Evolutionary conservation across 164 flowering plant species (phyloP).

Genomic region (Platanus orientalis): DNA sequence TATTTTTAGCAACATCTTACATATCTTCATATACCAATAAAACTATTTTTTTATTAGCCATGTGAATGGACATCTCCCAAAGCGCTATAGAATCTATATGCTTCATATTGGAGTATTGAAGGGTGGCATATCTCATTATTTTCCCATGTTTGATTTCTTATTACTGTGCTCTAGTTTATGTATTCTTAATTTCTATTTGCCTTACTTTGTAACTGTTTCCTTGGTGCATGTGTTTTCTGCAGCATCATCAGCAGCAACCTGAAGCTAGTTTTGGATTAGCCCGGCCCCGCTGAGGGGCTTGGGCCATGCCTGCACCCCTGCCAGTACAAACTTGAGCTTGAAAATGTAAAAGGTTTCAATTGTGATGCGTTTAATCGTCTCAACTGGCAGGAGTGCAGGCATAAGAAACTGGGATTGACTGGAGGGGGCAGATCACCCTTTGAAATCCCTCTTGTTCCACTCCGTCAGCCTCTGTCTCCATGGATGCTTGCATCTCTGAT

Average conservation of each 20-base stretch:
- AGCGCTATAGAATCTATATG: too few species aligned
- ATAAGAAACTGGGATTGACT: conserved; percentile 40
- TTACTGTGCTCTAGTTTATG: not conserved
- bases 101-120: too few species aligned
- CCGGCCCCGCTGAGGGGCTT: conserved; percentile 99
- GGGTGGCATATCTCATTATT: not conserved
- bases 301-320: conserved; percentile 98
- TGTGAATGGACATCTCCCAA: too few species aligned
- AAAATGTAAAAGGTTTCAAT: conserved; percentile 7
- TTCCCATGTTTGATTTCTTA: not conserved
- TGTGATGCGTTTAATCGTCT: conserved; percentile 7
- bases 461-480: conserved; percentile 27
- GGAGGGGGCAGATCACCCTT: conserved; percentile 16
- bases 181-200: conserved; percentile 2
- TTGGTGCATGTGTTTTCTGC: conserved; percentile 23
- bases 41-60: too few species aligned
- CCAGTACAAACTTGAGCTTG: conserved; percentile 25
- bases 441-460: conserved; percentile 6
- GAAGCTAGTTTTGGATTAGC: conserved; percentile 91
- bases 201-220: not conserved
- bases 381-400: conserved; percentile 77
- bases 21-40: too few species aligned
- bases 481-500: conserved; percentile 26
- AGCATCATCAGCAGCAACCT: conserved; percentile 87
- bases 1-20: too few species aligned